These are phyloP conservation scores for Aspergillus piperis DNA, from an alignment of 2,329 filamentous ascomycete genomes.

Conservation along the genomic window DNA sequence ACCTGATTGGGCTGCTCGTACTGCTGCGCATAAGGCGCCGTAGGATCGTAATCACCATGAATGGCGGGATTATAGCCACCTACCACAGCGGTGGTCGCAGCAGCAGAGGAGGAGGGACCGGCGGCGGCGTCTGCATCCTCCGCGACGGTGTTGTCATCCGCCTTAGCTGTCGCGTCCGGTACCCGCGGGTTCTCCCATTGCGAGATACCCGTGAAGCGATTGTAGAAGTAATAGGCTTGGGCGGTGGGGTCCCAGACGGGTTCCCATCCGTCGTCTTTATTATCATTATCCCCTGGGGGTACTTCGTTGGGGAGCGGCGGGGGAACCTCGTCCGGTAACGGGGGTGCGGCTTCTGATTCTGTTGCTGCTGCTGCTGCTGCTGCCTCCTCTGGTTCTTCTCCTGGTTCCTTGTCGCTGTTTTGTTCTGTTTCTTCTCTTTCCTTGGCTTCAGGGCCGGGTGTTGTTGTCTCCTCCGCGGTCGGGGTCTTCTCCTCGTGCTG, in stretches of 20 bases:
- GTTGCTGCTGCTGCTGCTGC: too few relatives aligned
- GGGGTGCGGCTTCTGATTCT: conserved; percentile 32
- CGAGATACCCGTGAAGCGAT: conserved; percentile 70
- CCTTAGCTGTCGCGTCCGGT: conserved; percentile 45
- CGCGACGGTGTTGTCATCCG: conserved; percentile 21
- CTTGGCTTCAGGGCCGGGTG: background rate
- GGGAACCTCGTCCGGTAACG: conserved; percentile 44
- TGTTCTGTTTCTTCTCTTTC: conserved; percentile 18
- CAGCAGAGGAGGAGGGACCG: too few relatives aligned
- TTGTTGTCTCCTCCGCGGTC: conserved; percentile 5
- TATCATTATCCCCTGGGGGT: conserved; percentile 45
- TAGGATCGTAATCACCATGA: conserved; percentile 94
- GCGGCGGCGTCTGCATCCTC: background rate
- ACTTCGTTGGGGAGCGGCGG: conserved; percentile 57
- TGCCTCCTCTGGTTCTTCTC: conserved; percentile 20
- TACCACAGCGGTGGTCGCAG: conserved; percentile 43
- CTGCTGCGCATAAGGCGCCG: conserved; percentile 83
- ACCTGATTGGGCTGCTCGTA: conserved; percentile 41
- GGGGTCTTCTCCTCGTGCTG: conserved; percentile 26
- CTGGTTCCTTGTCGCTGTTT: conserved; percentile 11
- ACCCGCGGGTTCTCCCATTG: conserved; percentile 89
- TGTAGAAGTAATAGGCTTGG: conserved; percentile 80
- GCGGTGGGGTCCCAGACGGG: conserved; percentile 71
- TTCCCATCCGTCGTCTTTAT: conserved; percentile 72
- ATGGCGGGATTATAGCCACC: conserved; percentile 94